A percentile compares a stretch with the other conserved stretches of the same genome.
Evolutionary conservation across 2,329 filamentous ascomycete species (phyloP).

Genomic region (Phaeosphaeria sp.): DNA sequence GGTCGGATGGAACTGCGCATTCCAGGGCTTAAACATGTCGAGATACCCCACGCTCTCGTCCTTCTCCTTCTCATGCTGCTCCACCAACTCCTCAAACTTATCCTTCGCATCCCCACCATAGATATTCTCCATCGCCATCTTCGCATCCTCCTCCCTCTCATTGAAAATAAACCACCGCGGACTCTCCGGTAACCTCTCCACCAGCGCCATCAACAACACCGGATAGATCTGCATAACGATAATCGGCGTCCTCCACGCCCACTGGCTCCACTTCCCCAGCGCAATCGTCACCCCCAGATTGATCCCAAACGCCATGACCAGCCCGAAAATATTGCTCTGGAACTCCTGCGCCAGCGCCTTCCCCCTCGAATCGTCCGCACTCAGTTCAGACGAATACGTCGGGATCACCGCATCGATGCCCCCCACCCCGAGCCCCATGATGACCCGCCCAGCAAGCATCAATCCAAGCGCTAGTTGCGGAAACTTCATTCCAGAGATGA

Average conservation of each 20-base stretch:
- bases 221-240: constrained; percentile 68
- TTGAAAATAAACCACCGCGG: constrained; percentile 65
- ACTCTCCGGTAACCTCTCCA: constrained; percentile 62
- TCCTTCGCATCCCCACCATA: constrained; percentile 59
- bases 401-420: constrained; percentile 68
- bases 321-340: constrained; percentile 68
- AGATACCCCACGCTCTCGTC: constrained; percentile 58
- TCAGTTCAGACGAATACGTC: constrained; percentile 65
- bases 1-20: constrained; percentile 66
- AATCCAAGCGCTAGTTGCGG: constrained; percentile 52
- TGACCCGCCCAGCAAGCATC: constrained; percentile 59
- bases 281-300: constrained; percentile 62
- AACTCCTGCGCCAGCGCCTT: constrained; percentile 68
- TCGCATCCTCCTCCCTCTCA: constrained; percentile 59
- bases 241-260: constrained; percentile 69
- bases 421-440: constrained; percentile 66
- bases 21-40: constrained; percentile 64
- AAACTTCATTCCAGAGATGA: constrained; percentile 61
- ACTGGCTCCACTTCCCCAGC: constrained; percentile 64
- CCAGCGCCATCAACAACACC: constrained; percentile 59
- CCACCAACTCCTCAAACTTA: constrained; percentile 59
- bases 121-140: constrained; percentile 56
- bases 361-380: constrained; percentile 63
- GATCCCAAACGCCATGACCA: constrained; percentile 67
- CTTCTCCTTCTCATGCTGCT: constrained; percentile 59